A percentile compares a stretch with the other conserved stretches of the same genome.
These are phyloP conservation scores for Calonectria fujianensis DNA, from an alignment of 2,329 filamentous ascomycete genomes.

Conservation along the genomic window DNA sequence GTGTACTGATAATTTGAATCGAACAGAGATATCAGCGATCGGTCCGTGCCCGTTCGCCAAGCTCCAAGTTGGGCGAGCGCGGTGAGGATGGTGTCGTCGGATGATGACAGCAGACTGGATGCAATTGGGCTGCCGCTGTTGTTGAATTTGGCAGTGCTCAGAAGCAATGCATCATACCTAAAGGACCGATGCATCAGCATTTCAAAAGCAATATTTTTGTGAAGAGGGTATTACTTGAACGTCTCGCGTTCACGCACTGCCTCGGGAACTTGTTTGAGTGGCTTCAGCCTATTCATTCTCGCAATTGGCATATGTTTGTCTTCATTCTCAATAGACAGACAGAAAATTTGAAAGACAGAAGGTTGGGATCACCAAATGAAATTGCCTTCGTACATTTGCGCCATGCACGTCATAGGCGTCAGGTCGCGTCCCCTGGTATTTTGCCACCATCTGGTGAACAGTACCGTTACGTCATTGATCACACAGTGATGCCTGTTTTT, in stretches of 20 bases:
- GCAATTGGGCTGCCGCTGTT: conserved; percentile 52
- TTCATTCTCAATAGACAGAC: neutral
- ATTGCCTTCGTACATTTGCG: neutral
- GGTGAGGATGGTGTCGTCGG: conserved; percentile 64
- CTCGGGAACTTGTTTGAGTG: neutral
- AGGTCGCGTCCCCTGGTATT: neutral
- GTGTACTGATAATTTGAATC: conserved; percentile 69
- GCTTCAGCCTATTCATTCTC: neutral
- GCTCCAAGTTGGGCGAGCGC: conserved; percentile 70
- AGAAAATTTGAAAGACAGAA: neutral
- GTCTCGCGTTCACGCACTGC: conserved; percentile 9
- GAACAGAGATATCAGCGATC: conserved; percentile 71
- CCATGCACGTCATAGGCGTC: conserved; percentile 6
- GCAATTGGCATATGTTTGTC: too few relatives aligned
- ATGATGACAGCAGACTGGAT: conserved; percentile 51
- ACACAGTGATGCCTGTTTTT: conserved; percentile 3
- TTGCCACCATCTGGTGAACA: neutral
- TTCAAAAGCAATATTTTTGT: too few relatives aligned
- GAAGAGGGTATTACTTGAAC: conserved; percentile 1
- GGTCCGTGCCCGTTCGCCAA: conserved; percentile 63
- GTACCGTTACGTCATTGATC: conserved; percentile 1
- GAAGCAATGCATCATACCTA: conserved; percentile 5
- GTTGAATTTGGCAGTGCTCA: conserved; percentile 17
- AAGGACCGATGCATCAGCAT: neutral
- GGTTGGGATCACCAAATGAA: neutral